Conservation (phyloP, 192 early-diverging fungal species). For the Backusella macrospora region DNA sequence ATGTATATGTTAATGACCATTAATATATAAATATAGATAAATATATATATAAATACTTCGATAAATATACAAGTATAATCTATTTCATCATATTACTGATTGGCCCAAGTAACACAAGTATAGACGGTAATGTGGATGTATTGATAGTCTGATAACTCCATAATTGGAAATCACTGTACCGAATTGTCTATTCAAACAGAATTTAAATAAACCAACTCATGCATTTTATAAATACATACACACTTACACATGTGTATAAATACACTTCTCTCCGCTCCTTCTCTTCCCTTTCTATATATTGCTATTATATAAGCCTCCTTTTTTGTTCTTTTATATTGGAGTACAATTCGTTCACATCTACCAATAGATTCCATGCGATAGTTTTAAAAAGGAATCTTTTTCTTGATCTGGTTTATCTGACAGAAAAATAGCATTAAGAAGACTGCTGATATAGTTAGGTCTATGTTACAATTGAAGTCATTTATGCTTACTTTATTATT, state of each 20-base stretch:
- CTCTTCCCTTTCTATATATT: no score
- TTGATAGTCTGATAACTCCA: background rate
- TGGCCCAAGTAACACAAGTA: background rate
- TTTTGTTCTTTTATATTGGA: background rate
- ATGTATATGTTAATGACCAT: background rate
- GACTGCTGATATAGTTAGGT: background rate
- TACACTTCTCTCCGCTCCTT: no score
- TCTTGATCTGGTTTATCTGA: background rate
- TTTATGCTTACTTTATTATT: no score
- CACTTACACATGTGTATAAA: no score
- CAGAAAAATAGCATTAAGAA: background rate
- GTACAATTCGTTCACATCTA: background rate
- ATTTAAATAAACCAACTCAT: no score
- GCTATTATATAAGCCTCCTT: background rate
- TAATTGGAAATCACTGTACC: no score
- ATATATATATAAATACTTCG: background rate
- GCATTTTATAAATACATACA: no score
- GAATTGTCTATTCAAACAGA: no score
- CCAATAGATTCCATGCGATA: slow-evolving; percentile 2
- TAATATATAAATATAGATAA: slow-evolving; percentile 1
- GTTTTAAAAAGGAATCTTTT: slow-evolving; percentile 4
- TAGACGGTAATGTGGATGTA: background rate
- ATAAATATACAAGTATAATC: background rate
- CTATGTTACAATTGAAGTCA: no score
- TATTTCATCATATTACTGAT: slow-evolving; percentile 6